Evolutionary conservation across 139 green algal genomes (phyloP), one percentile per base, ranked within the genome.

Genomic region (Picochlorum sp.): DNA sequence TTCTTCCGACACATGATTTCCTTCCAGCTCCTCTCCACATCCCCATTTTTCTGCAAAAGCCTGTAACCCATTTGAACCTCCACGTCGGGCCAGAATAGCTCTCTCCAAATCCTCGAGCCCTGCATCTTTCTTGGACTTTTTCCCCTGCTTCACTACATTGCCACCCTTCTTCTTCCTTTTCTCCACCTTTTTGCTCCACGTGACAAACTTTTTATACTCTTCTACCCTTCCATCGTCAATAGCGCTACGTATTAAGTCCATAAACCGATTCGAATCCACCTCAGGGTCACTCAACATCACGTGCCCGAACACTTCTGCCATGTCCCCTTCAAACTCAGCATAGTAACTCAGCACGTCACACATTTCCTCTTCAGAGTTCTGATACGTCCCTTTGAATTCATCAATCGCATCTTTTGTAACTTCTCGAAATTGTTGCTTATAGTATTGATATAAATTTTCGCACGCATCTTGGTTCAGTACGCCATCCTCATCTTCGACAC

Each of bases 251-350:
- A 97, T 59, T 0, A 72, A 54, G 44, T 89, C 82, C 62, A 69
- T 79, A 70, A 96, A 94, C 5, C 89, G 71, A 55, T 93, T 81
- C 14, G 78, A 81, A 60, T 96, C 89, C 4, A 68, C 12, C 0
- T 73, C 67, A 7, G 73, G 53, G 4, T 88, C 64, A 16, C 75
- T 87, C 76, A 85, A 93, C 66, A 96, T 89, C 36, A 89, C 37
- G 69, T 78, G 91, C 32, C 77, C 63, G 67, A 94, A 92, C 40
- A 93, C 80, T 64, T 80, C 59, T 5, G 50, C 13, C 89, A 97
- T 97, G 65, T 89, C 62, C 6, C 89, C 89, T 9, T 75, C 51
- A 62, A 89, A 89, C 25, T 81, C 47, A 0, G 33, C 16, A 63
- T 95, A 95, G 10, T 79, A 59, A 36, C 65, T 55, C 25, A 94